Evolutionary conservation across 768 basidiomycete genomes (phyloP), one percentile per base, ranked within the genome.

Genomic region (Naganishia kalamii): DNA sequence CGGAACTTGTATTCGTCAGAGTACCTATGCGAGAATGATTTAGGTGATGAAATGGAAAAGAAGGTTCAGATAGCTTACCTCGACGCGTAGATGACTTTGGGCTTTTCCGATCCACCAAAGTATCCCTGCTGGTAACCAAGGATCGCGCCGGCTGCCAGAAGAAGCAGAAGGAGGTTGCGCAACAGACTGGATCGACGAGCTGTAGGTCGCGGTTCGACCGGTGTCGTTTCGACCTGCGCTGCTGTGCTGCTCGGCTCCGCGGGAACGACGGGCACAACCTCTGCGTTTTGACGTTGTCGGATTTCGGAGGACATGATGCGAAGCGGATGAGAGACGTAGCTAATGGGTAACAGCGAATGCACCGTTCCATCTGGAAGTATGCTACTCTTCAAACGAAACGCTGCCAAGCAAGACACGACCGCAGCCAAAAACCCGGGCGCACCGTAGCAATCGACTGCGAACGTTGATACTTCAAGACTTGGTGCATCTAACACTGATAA

Each of bases 1-100:
- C 90, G 81, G 74, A 83, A 91, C 76, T 86, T 89, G 80, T 83
- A 84, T 71, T 90, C 86, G 67, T 87, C 86, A 13, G 88, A 90
- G 73, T 92, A 92, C 68, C 90, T 92, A 63, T 15, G 46, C 15
- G 23, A 40, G 51, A 37, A 33, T 25, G 27, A 25, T 13, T 29
- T 51, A 46, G 61, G 43, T 19, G 25, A 46, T 50, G 13, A 21
- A n/a, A 43, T 40, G 27, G 62, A 33, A 49, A 49, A 61, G 23
- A 27, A 30, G 35, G 50, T 21, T 30, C 12, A 40, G 19, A 15
- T 1, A 44, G 79, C 83, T 63, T 65, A 88, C 88, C 88, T 82
- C 15, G 81, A 80, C 8, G 88, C 86, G 71, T 88, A 81, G 11
- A 88, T 75, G 41, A 87, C 72, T 48, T 85, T 77, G 10, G 84